These are phyloP conservation scores for Erucastrum elatum DNA, from an alignment of 345 rosid genomes.

Conservation along the genomic window DNA sequence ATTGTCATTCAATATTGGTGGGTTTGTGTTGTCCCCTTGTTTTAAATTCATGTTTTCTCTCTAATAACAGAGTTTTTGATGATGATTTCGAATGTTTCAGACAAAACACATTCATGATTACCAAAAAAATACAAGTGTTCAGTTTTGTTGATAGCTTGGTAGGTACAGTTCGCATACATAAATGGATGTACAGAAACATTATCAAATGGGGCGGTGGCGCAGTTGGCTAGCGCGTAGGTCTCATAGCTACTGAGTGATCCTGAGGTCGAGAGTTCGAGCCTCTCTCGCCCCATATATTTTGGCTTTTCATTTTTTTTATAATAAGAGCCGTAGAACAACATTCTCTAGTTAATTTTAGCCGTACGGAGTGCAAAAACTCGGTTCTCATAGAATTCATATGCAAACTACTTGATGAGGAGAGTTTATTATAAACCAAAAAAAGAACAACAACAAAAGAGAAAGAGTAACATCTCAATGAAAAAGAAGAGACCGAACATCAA, in stretches of 20 bases:
- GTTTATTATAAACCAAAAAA: conserved; percentile 4
- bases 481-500: not conserved
- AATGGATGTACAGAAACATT: no score
- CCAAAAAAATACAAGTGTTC: no score
- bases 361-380: not conserved
- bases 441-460: conserved; percentile 4
- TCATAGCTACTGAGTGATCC: conserved; percentile 88
- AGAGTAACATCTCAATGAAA: conserved; percentile 6
- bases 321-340: no score
- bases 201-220: conserved; percentile 60
- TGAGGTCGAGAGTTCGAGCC: conserved; percentile 98
- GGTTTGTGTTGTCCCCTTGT: conserved; percentile 31
- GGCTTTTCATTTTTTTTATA: no score
- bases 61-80: not conserved
- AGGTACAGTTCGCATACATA: no score
- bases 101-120: not conserved
- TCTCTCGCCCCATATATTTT: conserved; percentile 72
- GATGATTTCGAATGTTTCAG: not conserved
- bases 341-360: no score
- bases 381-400: not conserved
- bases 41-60: not conserved
- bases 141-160: no score
- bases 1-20: conserved; percentile 11
- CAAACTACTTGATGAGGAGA: not conserved
- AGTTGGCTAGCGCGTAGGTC: conserved; percentile 99